phyloP scores from a whole-genome alignment of 2,329 filamentous ascomycete genomes.

The Tolypocladium inflatum region DNA sequence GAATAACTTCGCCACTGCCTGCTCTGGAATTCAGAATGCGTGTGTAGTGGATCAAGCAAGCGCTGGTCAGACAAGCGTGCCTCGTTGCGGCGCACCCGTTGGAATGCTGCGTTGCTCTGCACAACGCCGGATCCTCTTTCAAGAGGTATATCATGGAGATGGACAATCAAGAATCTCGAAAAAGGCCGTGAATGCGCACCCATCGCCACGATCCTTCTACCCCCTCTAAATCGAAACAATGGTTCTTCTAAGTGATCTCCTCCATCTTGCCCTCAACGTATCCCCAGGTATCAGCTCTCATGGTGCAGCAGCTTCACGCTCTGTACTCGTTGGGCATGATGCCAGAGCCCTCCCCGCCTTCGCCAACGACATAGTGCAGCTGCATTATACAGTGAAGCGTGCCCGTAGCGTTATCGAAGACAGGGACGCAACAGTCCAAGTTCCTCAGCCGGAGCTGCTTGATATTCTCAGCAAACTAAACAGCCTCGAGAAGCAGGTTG shows the following conservation, averaged over 20 bases:
- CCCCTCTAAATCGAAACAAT: constrained; percentile 2
- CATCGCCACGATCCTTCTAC: not conserved
- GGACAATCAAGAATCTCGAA: not conserved
- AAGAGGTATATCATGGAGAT: constrained; percentile 8
- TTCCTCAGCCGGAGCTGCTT: constrained; percentile 13
- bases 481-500: constrained; percentile 16
- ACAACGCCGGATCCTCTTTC: constrained; percentile 8
- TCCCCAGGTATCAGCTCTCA: not conserved
- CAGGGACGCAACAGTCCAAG: constrained; percentile 12
- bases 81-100: constrained; percentile 6
- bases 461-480: constrained; percentile 18
- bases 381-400: constrained; percentile 8
- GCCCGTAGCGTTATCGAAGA: constrained; percentile 15
- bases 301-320: not conserved
- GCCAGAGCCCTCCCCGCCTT: constrained; percentile 3
- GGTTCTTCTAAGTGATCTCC: constrained; percentile 9
- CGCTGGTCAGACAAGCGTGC: not conserved
- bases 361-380: constrained; percentile 4
- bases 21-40: not conserved
- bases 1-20: not conserved
- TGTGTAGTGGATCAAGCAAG: not conserved
- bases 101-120: constrained; percentile 26
- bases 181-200: not conserved
- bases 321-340: not conserved
- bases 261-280: constrained; percentile 6